Evolutionary conservation across 129 eudicot species (phyloP), one percentile per base, ranked within the genome.

Genomic region (Gnaphalium uliginosum): DNA sequence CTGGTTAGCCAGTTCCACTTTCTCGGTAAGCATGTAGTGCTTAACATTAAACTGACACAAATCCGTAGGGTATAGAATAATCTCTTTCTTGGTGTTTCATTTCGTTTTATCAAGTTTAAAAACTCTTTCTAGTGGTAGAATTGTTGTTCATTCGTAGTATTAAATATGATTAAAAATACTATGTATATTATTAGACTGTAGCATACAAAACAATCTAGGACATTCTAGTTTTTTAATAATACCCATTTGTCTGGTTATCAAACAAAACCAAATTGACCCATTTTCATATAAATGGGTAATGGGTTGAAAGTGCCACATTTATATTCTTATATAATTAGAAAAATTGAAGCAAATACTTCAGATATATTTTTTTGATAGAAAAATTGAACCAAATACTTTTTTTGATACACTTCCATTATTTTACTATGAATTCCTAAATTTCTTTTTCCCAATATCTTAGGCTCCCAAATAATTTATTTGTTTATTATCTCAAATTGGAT

Each of bases 1-100:
- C 32, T 93, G 98, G 98, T 86, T 93, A 64, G 92, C 96, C 72
- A 85, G 92, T 81, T 88, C 98, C 48, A 93, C 89, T 81, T 89
- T 93, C 78, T 73, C 90, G 54, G 98, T 93, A 82, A 60, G 46
- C 30, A 35, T 65, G 70, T 61, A 19, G 17, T 63, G 14, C 23
- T 72, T 67, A 23, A 33, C 50, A 5, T 41, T 23, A 8, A 39
- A 17, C 6, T 15, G 11, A 63, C 29, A 2, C 18, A 43, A 4
- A 46, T 46, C n/a, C 3, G 53, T 46, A 46, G 53, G 68, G 43
- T 63, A 63, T 17, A 63, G 23, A 11, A 13, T 46, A 13, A 46
- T 46, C n/a, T 46, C 53, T 46, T 46, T 13, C 5, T 25, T 8
- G 35, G 30, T 25, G 2, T 25, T 25, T 60, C 18, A 23, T 25